Evolutionary conservation across 2,329 filamentous ascomycete species (phyloP), one percentile per base, ranked within the genome.

Genomic region (Eutypa lata): DNA sequence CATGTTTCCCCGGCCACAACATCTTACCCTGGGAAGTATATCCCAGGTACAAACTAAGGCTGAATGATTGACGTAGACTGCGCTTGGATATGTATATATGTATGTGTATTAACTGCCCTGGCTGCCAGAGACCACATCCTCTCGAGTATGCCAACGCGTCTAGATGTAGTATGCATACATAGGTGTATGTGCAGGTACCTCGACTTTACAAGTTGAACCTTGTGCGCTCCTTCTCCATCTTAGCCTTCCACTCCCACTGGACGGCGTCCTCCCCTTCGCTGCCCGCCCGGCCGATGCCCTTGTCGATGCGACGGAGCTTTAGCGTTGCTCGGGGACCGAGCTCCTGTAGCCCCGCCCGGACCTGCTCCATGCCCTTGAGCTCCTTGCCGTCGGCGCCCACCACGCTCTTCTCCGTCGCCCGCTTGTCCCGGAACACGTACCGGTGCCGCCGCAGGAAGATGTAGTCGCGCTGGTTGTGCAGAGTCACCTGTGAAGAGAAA

Each of bases 161-260:
- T n/a, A n/a, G n/a, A n/a, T n/a, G n/a, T n/a, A n/a, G n/a, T n/a
- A n/a, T n/a, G n/a, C 26, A 31, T 5, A 31, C 26, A 31, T 31
- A 31, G 26, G 26, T 31, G 26, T 5, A 6, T 6, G 10, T 10
- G 5, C 26, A 31, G 6, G 35, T 14, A 28, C 11, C 42, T 28
- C 42, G 10, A 11, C 22, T 35, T 64, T 80, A 97, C 68, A 99
- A 77, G 73, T 95, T 94, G 76, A 97, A 99, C 69, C 90, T 87
- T 61, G 93, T 97, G 65, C 94, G 81, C 67, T 89, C 80, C 78
- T 97, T 97, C 76, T 99, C 94, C 87, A 94, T 95, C 68, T 86
- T 86, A 11, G 89, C 88, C 75, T 96, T 95, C 94, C 94, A 99
- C 69, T 97, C 84, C 93, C 94, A 97, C 67, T 96, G 90, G 61